These are phyloP conservation scores for Cordyceps javanica DNA, from an alignment of 2,329 filamentous ascomycete species.

Conservation along the genomic window DNA sequence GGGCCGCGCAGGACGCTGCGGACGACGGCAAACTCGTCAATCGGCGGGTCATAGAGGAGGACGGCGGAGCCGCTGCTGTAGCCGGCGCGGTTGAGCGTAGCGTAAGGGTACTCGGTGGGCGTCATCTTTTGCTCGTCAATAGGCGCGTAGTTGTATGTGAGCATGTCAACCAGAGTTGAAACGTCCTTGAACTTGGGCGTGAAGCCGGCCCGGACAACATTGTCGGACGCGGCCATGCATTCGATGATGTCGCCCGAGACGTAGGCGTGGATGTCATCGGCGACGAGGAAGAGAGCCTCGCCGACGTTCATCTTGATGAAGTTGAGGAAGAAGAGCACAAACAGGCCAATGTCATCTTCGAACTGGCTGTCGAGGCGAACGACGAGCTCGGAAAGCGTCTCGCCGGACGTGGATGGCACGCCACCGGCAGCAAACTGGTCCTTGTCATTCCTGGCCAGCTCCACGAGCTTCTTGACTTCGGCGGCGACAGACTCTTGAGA, in stretches of 20 bases:
- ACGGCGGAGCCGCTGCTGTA: slow-evolving; percentile 72
- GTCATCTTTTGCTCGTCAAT: slow-evolving; percentile 93
- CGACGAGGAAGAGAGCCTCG: slow-evolving; percentile 92
- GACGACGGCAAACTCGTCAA: slow-evolving; percentile 91
- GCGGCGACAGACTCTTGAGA: slow-evolving; percentile 48
- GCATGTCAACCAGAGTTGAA: slow-evolving; percentile 76
- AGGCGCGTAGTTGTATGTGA: slow-evolving; percentile 93
- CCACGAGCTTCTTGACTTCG: slow-evolving; percentile 63
- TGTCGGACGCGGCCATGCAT: slow-evolving; percentile 99
- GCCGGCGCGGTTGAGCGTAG: slow-evolving; percentile 70
- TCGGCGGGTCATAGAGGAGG: slow-evolving; percentile 86
- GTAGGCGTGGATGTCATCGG: slow-evolving; percentile 97
- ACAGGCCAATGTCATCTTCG: slow-evolving; percentile 83
- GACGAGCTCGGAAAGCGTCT: slow-evolving; percentile 71
- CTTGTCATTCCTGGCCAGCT: slow-evolving; percentile 62
- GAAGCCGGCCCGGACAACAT: slow-evolving; percentile 93
- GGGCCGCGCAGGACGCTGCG: slow-evolving; percentile 65
- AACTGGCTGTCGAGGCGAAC: slow-evolving; percentile 75
- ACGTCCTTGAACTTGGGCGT: slow-evolving; percentile 99
- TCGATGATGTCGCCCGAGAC: slow-evolving; percentile 92
- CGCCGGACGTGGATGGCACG: slow-evolving; percentile 59
- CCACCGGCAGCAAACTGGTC: slow-evolving; percentile 69
- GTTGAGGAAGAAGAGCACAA: slow-evolving; percentile 96
- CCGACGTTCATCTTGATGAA: slow-evolving; percentile 82
- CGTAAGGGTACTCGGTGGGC: slow-evolving; percentile 79